Base-by-base conservation (phyloP, 495 filamentous ascomycete species). In the Talaromyces nanjingensis region DNA sequence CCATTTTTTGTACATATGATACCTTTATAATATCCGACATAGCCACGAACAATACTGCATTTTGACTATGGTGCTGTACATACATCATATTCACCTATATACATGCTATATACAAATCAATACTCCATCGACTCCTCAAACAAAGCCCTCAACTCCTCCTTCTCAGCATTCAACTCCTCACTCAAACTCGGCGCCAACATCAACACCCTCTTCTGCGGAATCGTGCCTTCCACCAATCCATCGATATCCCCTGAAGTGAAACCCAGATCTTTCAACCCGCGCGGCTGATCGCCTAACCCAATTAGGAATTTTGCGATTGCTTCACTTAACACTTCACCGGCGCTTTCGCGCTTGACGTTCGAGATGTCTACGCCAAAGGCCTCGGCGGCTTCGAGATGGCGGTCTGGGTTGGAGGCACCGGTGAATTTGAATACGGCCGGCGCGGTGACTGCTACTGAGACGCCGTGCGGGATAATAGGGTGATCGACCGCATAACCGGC, bases 381-480 rank as follows among this genome's bases (percentile, higher is more conserved):
- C 76, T 96, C 92, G 2, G 96, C 94, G 6, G 93, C 96, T 1
- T 84, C 85, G 14, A 98, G 76, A 73, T 98, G 94, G 2, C 94
- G 87, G 9, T 96, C 91, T 0, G 94, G 94, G 68, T 97, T 96
- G 1, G 89, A 91, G 0, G 93, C 81, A 0, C 83, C 96, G 0
- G 93, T 98, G 74, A 98, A 98, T 3, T 83, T 83, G 83, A 98
- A 98, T 8, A 98, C 94, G 0, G 92, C 89, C 0, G 96, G 94
- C 0, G 96, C 93, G 2, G 92, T 94, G 5, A 98, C 93, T 20
- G 94, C 94, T 0, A 98, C 94, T 1, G 87, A 90, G 37, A 98
- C 94, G 24, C 96, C 96, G 76, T 98, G 96, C 0, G 94, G 93
- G 70, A 98, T 98, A 66, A 98, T 89, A 1, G 91, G 85, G 59